Evolutionary conservation across 345 rosid genomes (phyloP), one percentile per base, ranked within the genome.

Genomic region (Excoecaria agallocha): DNA sequence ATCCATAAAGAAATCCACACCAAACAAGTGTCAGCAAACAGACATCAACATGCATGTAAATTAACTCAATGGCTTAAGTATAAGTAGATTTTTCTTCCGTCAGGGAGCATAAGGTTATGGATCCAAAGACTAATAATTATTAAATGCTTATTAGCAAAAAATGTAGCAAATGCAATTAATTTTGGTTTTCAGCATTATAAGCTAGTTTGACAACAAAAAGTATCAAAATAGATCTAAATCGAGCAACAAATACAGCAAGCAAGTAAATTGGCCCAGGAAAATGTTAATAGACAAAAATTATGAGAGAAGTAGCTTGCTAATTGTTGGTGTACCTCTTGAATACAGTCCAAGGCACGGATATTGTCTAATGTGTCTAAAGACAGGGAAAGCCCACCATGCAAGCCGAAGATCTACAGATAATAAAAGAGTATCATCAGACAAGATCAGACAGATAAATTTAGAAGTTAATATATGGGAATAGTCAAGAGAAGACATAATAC

Each of bases 311-410:
- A 51, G n/a, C 46, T 24, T 39, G 19, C n/a, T 37, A 41, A 59
- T 2, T 46, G 52, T 48, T 39, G n/a, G 51, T 2, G 2, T 71
- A 82, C 84, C 79, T 82, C 84, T 57, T 82, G 84, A 19, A 72
- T 66, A 61, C 82, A 79, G 60, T 82, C 82, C 67, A 82, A 67
- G 64, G 79, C 63, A 30, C 82, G 79, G 8, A 82, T 78, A 55
- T 82, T 82, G 73, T 82, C 85, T 39, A 82, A 68, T 8, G 79
- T 78, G 55, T 82, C 85, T 16, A 82, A 63, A 37, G 85, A 82
- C 30, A 82, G 85, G 19, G 85, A 82, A 57, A 78, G 79, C 12
- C 85, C 82, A 71, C 85, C 85, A 19, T 82, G 82, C 77, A 82
- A 76, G 72, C 85, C 78, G 75, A 82, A 78, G 71, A 78, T 69